A percentile compares a stretch with the other conserved stretches of the same genome.
phyloP scores from a whole-genome alignment of 2,329 filamentous ascomycete genomes.

The Trichoderma afroharzianum region DNA sequence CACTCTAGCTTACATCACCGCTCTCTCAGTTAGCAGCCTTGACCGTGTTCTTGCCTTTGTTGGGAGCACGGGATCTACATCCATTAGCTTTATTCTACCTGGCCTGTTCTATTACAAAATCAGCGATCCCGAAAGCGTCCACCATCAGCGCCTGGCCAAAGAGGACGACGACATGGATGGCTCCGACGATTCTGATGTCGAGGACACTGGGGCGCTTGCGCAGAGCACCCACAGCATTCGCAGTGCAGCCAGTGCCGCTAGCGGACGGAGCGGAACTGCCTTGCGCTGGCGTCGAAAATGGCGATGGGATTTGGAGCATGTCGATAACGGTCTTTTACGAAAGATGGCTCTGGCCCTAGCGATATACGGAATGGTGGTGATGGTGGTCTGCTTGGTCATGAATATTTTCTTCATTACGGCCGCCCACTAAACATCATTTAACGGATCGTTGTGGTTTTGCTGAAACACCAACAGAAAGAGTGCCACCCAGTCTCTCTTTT shows the following conservation, averaged over 20 bases:
- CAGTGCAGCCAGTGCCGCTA: slow-evolving; percentile 38
- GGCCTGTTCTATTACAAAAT: slow-evolving; percentile 99
- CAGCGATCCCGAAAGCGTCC: slow-evolving; percentile 77
- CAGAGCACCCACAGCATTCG: slow-evolving; percentile 45
- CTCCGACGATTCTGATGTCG: slow-evolving; percentile 46
- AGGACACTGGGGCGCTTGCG: slow-evolving; percentile 43
- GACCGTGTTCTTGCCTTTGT: slow-evolving; percentile 94
- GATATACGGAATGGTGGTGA: slow-evolving; percentile 80
- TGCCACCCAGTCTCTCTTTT: not conserved
- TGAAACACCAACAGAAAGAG: not conserved
- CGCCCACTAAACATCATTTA: slow-evolving; percentile 48
- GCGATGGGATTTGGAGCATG: slow-evolving; percentile 58
- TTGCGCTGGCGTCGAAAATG: slow-evolving; percentile 54
- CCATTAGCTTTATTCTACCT: slow-evolving; percentile 94
- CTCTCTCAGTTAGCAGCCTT: slow-evolving; percentile 85
- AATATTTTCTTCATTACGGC: slow-evolving; percentile 73
- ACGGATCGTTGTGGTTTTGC: not conserved
- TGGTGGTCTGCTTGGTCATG: slow-evolving; percentile 81
- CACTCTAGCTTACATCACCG: slow-evolving; percentile 77
- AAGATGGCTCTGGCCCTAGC: slow-evolving; percentile 71
- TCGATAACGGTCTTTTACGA: slow-evolving; percentile 64
- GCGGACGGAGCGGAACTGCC: slow-evolving; percentile 31
- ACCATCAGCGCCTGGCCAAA: slow-evolving; percentile 84
- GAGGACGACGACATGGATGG: slow-evolving; percentile 84
- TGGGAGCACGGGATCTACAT: slow-evolving; percentile 88